Evolutionary conservation across 2,329 filamentous ascomycete species (phyloP), one percentile per base, ranked within the genome.

Genomic region (Thelonectria olida): DNA sequence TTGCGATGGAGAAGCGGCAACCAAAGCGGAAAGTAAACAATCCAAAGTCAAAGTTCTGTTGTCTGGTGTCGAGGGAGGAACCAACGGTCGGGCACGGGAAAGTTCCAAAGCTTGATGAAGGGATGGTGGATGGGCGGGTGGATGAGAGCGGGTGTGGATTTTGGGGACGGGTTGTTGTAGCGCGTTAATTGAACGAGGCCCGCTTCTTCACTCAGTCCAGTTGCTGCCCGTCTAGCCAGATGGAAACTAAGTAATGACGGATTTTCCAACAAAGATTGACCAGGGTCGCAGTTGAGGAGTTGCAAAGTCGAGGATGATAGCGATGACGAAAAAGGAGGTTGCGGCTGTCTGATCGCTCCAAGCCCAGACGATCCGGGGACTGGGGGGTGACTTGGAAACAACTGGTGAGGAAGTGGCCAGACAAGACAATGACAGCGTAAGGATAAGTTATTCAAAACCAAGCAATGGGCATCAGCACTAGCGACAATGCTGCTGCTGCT

Each of bases 171-270:
- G 10, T 10, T 2, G 12, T 34, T 48, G 58, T 53, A 61, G 58
- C 58, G 58, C 58, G 58, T 58, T 61, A 44, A 61, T 61, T 61
- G 58, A 34, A 55, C 47, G 47, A n/a, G 52, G 19, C 34, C 52
- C 47, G 58, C 52, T 54, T 15, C 12, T 12, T 10, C 12, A 15
- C 10, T 34, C 15, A n/a, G n/a, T n/a, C 27, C 49, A 38, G 17
- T 22, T 48, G 20, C 41, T 44, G 28, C 28, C 38, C 17, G 25
- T 47, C 36, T 47, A 15, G 41, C 34, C 27, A 47, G 47, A n/a
- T 54, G 17, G 19, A 39, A 41, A 39, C 22, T 42, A 41, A 42
- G 34, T 41, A 50, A 47, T 7, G 22, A 20, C 7, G 34, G 49
- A 47, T 36, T 8, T 56, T 56, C 23, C n/a, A 36, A 36, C 6